Evolutionary conservation across 1,284 basidiomycete genomes (phyloP), one percentile per base, ranked within the genome.

Genomic region (Apiotrichum akiyoshidainum): DNA sequence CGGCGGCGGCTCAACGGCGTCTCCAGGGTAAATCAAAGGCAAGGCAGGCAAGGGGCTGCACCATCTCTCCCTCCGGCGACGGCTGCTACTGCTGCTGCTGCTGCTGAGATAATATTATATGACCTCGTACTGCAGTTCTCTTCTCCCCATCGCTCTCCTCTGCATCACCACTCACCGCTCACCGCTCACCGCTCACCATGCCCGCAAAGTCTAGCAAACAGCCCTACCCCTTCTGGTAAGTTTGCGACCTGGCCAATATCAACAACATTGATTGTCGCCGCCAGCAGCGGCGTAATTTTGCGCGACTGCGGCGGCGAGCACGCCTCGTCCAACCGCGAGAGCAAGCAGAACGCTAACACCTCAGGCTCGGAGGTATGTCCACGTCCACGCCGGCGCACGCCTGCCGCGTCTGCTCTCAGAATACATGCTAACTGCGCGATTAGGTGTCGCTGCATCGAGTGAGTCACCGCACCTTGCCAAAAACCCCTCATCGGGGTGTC

Each of bases 181-280:
- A n/a, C 42, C 19, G n/a, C n/a, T 44, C 42, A 19, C 19, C 19
- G 3, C 19, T 13, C 42, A n/a, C 42, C 42, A 44, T 44, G 42
- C 42, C 42, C 19, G 42, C 42, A 19, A 44, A 44, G 42, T 21
- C 42, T 8, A n/a, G 34, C 35, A 60, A 54, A 41, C 54, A 57
- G 42, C 59, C 63, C n/a, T 64, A 64, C 42, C 63, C 63, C 8
- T 64, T 64, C 48, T 64, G 63, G 62, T 64, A 37, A 60, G 62
- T 53, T 10, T 39, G 37, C 37, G 16, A 39, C 11, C 16, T 39
- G 12, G 11, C 12, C 37, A 12, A 39, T 5, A 13, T 12, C 4
- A 31, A 31, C 3, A 31, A 31, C 26, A 31, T 4, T 31, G 26
- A 7, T 31, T 3, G 7, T 31, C 26, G 26, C 26, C 26, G 26